Conservation (phyloP, 768 basidiomycete genomes). For the Artomyces pyxidatus region DNA sequence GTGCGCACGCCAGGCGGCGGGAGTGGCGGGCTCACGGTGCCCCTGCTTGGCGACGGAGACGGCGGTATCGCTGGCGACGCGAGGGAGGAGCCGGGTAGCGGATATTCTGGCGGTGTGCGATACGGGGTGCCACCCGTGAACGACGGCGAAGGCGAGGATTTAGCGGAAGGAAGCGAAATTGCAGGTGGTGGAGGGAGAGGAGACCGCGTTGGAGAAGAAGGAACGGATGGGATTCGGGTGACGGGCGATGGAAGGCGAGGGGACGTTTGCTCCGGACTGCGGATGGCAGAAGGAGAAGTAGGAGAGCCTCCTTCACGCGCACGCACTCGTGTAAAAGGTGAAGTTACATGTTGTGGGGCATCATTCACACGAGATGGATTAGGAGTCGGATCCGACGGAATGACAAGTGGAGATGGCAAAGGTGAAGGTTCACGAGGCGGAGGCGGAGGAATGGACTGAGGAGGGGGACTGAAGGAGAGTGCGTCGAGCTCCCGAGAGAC, state of each 20-base stretch:
- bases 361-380: conserved; percentile 19
- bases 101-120: conserved; percentile 42
- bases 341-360: conserved; percentile 17
- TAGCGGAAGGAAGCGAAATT: conserved; percentile 5
- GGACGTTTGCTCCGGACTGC: background rate
- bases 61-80: conserved; percentile 18
- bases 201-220: conserved; percentile 6
- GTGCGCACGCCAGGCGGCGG: conserved; percentile 34
- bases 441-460: conserved; percentile 21
- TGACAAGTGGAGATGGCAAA: conserved; percentile 31
- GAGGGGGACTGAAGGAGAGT: conserved; percentile 33
- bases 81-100: conserved; percentile 17
- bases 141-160: conserved; percentile 9
- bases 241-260: background rate
- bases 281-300: background rate
- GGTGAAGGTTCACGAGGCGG: conserved; percentile 20
- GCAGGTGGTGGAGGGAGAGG: conserved; percentile 5
- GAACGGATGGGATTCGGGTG: background rate
- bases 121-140: conserved; percentile 25
- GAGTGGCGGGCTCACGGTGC: conserved; percentile 25
- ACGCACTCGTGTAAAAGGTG: conserved; percentile 11
- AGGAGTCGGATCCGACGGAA: conserved; percentile 19
- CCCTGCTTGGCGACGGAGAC: conserved; percentile 17
- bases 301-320: conserved; percentile 6
- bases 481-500: conserved; percentile 58